Percentiles rank a stretch among this genome's conserved stretches.
phyloP scores from a whole-genome alignment of 2,329 filamentous ascomycete species.

The Hymenoscyphus occultus region DNA sequence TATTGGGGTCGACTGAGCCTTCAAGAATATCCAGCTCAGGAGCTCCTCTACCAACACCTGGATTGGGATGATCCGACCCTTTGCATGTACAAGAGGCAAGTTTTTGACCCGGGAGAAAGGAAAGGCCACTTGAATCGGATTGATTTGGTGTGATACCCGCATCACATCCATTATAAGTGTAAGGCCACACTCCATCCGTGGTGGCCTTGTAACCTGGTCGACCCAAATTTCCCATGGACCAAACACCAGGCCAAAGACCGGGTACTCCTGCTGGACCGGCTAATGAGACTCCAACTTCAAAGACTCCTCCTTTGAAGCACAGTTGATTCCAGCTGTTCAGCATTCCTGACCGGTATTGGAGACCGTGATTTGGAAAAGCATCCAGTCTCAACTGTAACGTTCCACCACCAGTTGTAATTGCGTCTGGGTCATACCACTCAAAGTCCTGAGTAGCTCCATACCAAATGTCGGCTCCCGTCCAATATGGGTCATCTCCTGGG shows the following conservation, averaged over 20 bases:
- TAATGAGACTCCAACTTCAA: slow-evolving; percentile 51
- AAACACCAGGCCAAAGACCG: slow-evolving; percentile 52
- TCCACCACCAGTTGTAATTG: slow-evolving; percentile 47
- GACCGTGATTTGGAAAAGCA: slow-evolving; percentile 43
- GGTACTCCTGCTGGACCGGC: slow-evolving; percentile 48
- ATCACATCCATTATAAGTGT: slow-evolving; percentile 53
- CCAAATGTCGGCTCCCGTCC: slow-evolving; percentile 51
- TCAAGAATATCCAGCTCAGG: slow-evolving; percentile 72
- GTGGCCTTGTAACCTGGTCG: slow-evolving; percentile 50
- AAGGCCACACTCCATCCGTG: slow-evolving; percentile 54
- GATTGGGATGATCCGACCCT: slow-evolving; percentile 61
- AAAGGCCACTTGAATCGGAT: slow-evolving; percentile 62
- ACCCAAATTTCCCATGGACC: slow-evolving; percentile 54
- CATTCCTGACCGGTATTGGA: slow-evolving; percentile 50
- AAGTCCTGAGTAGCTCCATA: slow-evolving; percentile 50
- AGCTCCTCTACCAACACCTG: slow-evolving; percentile 61
- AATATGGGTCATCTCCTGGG: slow-evolving; percentile 55
- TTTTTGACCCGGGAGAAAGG: slow-evolving; percentile 64
- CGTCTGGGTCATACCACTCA: slow-evolving; percentile 43
- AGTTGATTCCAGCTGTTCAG: slow-evolving; percentile 52
- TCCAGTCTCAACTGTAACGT: slow-evolving; percentile 46
- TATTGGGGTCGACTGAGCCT: slow-evolving; percentile 45
- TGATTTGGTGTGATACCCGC: slow-evolving; percentile 69
- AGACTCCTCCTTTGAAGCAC: slow-evolving; percentile 53
- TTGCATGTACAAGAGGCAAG: slow-evolving; percentile 63